phyloP scores from a whole-genome alignment of 768 basidiomycete species.

The Podaxis pistillaris region DNA sequence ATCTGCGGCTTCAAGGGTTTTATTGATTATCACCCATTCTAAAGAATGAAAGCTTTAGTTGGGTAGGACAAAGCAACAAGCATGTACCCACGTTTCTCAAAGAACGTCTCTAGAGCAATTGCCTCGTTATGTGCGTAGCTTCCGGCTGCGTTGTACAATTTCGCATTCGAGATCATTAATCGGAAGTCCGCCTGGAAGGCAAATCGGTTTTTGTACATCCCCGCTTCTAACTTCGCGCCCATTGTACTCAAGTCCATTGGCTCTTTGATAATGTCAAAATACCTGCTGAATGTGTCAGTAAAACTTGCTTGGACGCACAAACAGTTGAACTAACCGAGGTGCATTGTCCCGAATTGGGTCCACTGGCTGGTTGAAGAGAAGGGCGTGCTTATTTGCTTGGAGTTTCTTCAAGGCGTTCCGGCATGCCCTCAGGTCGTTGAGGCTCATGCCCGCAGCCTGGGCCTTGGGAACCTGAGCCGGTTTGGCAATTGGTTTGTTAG shows the following conservation, averaged over 20 bases:
- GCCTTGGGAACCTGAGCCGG: constrained; percentile 62
- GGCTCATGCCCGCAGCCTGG: constrained; percentile 72
- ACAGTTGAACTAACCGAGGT: constrained; percentile 58
- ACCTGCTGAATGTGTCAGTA: constrained; percentile 46
- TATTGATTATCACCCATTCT: constrained; percentile 90
- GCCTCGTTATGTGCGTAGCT: constrained; percentile 77
- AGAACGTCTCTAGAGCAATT: constrained; percentile 70
- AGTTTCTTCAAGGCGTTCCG: constrained; percentile 81
- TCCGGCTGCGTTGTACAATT: constrained; percentile 74
- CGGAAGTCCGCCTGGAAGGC: constrained; percentile 85
- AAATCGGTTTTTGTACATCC: constrained; percentile 81
- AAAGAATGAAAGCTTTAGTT: constrained; percentile 4
- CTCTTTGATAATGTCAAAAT: constrained; percentile 85
- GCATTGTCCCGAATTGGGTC: constrained; percentile 93
- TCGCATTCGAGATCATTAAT: constrained; percentile 86
- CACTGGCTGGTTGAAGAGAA: constrained; percentile 84
- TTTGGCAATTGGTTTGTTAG: constrained; percentile 29
- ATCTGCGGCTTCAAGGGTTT: constrained; percentile 71
- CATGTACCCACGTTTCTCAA: constrained; percentile 76
- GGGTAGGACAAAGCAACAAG: background rate
- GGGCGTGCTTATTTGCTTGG: constrained; percentile 67
- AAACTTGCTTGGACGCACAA: background rate
- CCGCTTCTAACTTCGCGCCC: constrained; percentile 80
- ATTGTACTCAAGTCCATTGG: constrained; percentile 96
- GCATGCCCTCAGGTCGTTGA: constrained; percentile 73